Conservation (phyloP, 1,139 yeast species). For the Pichia sp. region DNA sequence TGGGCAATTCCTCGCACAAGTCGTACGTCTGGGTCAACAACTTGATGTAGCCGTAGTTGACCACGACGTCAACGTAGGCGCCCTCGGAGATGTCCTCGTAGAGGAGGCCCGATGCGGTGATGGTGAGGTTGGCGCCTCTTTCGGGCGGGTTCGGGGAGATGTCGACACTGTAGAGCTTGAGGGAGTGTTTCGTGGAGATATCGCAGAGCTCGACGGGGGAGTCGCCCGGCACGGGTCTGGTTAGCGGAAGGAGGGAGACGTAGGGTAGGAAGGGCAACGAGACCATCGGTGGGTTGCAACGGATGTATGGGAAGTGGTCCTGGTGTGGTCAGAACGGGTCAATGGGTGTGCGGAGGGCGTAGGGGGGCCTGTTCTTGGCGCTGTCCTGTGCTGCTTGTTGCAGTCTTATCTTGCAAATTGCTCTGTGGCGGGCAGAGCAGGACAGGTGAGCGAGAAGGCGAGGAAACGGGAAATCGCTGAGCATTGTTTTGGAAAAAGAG, state of each 20-base stretch:
- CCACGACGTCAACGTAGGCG: constrained; percentile 90
- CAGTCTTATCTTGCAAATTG: no score
- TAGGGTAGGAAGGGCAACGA: constrained; percentile 9
- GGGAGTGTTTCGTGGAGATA: constrained; percentile 53
- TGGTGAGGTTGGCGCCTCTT: constrained; percentile 74
- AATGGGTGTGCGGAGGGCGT: no score
- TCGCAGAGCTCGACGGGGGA: constrained; percentile 84
- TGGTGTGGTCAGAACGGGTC: no score
- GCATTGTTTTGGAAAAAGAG: no score
- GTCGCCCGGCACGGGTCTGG: constrained; percentile 80
- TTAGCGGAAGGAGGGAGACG: constrained; percentile 20
- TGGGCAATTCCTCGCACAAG: constrained; percentile 79
- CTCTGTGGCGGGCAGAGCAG: no score
- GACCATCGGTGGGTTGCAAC: constrained; percentile 7
- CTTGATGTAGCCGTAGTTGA: constrained; percentile 85
- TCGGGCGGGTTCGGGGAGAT: constrained; percentile 84
- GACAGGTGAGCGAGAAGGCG: no score
- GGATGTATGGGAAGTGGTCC: neutral
- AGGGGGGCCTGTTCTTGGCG: no score
- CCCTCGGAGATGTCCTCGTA: constrained; percentile 63
- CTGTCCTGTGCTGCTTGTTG: no score
- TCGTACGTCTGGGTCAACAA: constrained; percentile 83
- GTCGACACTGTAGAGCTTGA: constrained; percentile 56
- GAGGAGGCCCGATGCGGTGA: constrained; percentile 67
- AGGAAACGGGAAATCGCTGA: no score